Conservation (phyloP, 768 basidiomycete genomes). For the Leccinum rimulosum region DNA sequence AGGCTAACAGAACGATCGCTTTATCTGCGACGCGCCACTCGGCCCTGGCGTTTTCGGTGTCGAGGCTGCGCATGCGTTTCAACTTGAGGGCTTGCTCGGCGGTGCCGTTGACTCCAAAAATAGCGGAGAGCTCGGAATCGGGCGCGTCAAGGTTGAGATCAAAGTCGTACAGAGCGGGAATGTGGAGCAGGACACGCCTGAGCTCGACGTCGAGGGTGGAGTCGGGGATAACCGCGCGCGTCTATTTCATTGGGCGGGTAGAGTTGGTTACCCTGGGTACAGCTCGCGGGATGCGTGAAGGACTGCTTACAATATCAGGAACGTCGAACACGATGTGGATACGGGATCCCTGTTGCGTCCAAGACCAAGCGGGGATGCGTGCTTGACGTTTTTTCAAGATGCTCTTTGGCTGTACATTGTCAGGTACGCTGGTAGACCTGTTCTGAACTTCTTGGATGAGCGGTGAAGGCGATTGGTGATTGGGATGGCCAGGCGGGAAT, state of each 20-base stretch:
- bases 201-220: slow-evolving; percentile 67
- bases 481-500: slow-evolving; percentile 27
- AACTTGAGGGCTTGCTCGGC: slow-evolving; percentile 40
- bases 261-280: slow-evolving; percentile 9
- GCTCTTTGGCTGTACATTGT: slow-evolving; percentile 34
- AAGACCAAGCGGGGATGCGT: slow-evolving; percentile 50
- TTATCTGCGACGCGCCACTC: slow-evolving; percentile 65
- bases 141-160: slow-evolving; percentile 57
- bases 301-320: slow-evolving; percentile 52
- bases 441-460: slow-evolving; percentile 34
- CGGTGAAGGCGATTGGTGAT: slow-evolving; percentile 9
- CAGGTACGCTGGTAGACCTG: slow-evolving; percentile 40
- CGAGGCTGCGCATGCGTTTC: slow-evolving; percentile 56
- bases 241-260: slow-evolving; percentile 26
- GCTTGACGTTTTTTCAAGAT: slow-evolving; percentile 38
- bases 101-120: slow-evolving; percentile 18
- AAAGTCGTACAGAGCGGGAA: slow-evolving; percentile 48
- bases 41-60: slow-evolving; percentile 60
- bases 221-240: slow-evolving; percentile 40
- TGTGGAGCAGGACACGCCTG: slow-evolving; percentile 49
- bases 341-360: slow-evolving; percentile 40
- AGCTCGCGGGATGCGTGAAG: slow-evolving; percentile 2
- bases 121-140: slow-evolving; percentile 50
- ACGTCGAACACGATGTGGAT: slow-evolving; percentile 52
- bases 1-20: slow-evolving; percentile 45